Base-by-base conservation (phyloP, 441 rosid genomes). In the Aquilaria agallochum region DNA sequence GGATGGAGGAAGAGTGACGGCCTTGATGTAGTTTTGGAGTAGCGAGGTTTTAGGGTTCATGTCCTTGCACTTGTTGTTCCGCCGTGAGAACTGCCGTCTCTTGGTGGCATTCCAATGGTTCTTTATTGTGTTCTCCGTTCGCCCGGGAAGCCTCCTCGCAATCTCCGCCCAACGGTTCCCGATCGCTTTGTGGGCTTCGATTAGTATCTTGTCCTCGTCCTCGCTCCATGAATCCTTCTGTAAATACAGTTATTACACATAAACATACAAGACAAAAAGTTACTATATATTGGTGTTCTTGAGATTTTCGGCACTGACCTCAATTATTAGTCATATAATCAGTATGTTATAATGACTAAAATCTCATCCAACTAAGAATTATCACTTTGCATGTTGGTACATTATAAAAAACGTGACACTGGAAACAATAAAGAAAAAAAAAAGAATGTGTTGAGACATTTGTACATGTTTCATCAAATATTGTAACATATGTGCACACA, bases 51-150 rank as follows among this genome's bases (percentile, higher is more conserved):
- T 70, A 0, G 76, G 4, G 20, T 50, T 58, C 5, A 51, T 20
- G 5, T 68, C 68, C 61, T 68, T 76, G 33, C 64, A 62, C 49
- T 69, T 59, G 31, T 11, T 0, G 55, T 40, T 76, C 2, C 80
- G 71, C 74, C 70, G 81, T 1, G 89, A 74, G 12, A 66, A 60
- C 60, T 89, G 91, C 59, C 80, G 73, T 58, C 98, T 74, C 64
- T 84, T 89, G 15, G 95, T 83, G 0, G 96, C 98, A 31, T 92
- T 92, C 98, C 98, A 92, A 14, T 87, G 98, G 62, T 92, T 92
- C 63, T 92, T 92, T 5, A 89, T 85, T 4, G 88, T 76, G 64
- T 92, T 92, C 51, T 92, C 96, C 0, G 90, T 83, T 31, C 96
- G 76, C 2, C 95, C 96, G 0, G 82, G 87, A 31, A 92, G 71